Base-by-base conservation (phyloP, 169 alveolate genomes). In the Sarcocystis neurona region DNA sequence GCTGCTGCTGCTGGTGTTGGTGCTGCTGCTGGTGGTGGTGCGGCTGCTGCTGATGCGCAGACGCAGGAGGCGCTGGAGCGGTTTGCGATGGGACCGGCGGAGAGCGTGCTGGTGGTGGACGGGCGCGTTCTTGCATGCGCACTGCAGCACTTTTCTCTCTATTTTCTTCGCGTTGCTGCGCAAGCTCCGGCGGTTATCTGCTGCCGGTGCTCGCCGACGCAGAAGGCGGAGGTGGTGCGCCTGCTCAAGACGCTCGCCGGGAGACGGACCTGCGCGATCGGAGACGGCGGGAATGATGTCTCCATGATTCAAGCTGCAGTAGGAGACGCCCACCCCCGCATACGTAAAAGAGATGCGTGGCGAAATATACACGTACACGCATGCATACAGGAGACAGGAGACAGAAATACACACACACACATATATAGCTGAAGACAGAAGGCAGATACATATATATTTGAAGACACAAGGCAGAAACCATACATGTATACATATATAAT, bases 221-320 rank as follows among this genome's bases (percentile, higher is more conserved):
- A 97, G 92, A 99, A 99, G 95, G 97, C 99, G 18, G 97, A 97
- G 48, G 97, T 99, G 2, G 99, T 97, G 39, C 92, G 96, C n/a
- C 90, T 91, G 34, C 90, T 96, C 43, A 94, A 95, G 89, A 89
- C 89, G 50, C 84, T 82, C 88, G 74, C 85, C 10, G 94, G 93
- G 74, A 90, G 94, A 37, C 94, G 99, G 86, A 96, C 98, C 0
- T 95, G 98, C 44, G 97, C 99, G 0, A 97, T 99, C 63, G 99
- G 99, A 20, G 99, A 99, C 94, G 99, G 99, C 6, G 99, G 99
- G n/a, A 99, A 99, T 91, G 99, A 99, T 92, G 99, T 99, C 32
- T 99, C 99, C 47, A 98, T 98, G 99, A 98, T 98, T 47, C 96
- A 95, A 89, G 98, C 97, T 43, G 98, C 98, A 43, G 97, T 80